Base-by-base conservation (phyloP, 2,329 filamentous ascomycete species). In the Botrytis cinerea region DNA sequence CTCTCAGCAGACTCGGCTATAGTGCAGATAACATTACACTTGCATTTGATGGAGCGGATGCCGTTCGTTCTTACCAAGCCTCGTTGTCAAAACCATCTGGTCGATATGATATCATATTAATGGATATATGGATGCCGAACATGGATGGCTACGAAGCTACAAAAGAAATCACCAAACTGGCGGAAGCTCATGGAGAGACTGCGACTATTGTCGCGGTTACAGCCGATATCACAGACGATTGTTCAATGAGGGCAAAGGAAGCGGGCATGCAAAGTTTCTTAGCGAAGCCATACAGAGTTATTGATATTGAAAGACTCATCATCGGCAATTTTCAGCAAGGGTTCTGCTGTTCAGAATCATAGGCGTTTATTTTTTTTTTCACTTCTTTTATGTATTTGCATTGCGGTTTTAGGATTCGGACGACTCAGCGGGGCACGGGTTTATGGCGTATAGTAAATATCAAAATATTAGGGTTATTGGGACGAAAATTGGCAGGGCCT, bases 91-190 rank as follows among this genome's bases (percentile, higher is more conserved):
- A 77, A 35, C 79, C 75, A 28, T 76, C 76, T 2, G 76, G 72
- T 70, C 81, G 82, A 4, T 87, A 92, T 73, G 87, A 92, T 77
- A 86, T 91, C 2, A 85, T 93, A 38, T 82, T 93, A 61, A 93
- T 93, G 91, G 91, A 93, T 81, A 85, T 93, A 16, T 93, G 91
- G 91, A 93, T 93, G 80, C 91, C 91, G 0, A 84, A 89, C 76
- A 90, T 93, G 85, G 91, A 93, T 78, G 91, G 91, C 1, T 93
- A 92, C 76, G 88, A 92, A 79, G 91, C 91, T 2, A 88, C 91
- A 0, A 85, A 87, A 77, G 83, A 85, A 64, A 93, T 93, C 61
- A 81, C 92, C 18, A 82, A 78, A 6, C 45, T 81, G 8, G 77
- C 79, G 1, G 63, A 69, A 20, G 35, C 70, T 16, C 63, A 73